Percentiles rank a stretch among this genome's conserved stretches.
Evolutionary conservation across 164 flowering plant species (phyloP).

Genomic region (Liriodendron chinense): DNA sequence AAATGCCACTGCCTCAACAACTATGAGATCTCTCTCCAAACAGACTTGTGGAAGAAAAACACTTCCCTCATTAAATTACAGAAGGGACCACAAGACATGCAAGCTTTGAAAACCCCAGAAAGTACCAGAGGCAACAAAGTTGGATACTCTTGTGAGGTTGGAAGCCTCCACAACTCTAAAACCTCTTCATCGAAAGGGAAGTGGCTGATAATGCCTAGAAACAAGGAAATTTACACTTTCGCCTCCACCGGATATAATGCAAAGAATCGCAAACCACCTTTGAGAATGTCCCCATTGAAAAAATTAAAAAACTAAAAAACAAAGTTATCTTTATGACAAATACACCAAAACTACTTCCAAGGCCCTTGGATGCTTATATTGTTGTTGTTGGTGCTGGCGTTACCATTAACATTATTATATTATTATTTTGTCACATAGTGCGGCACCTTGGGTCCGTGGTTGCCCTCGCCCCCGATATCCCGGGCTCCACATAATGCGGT

Average conservation of each 20-base stretch:
- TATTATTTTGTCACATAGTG: background rate
- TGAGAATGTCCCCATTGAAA: background rate
- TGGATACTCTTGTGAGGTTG: background rate
- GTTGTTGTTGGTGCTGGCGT: too few species aligned
- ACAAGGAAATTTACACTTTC: background rate
- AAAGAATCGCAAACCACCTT: background rate
- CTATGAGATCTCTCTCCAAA: background rate
- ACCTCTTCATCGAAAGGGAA: background rate
- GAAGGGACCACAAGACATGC: background rate
- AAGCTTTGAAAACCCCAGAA: background rate
- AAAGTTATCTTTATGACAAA: background rate
- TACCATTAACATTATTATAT: too few species aligned
- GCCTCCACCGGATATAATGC: background rate
- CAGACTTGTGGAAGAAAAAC: too few species aligned
- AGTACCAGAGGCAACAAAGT: background rate
- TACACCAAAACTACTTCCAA: background rate
- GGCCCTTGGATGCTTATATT: too few species aligned
- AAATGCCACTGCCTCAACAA: background rate
- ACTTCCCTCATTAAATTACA: background rate
- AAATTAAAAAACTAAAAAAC: too few species aligned
- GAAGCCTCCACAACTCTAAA: background rate
- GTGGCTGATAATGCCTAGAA: background rate
- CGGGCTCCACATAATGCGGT: too few species aligned
- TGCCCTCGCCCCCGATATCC: too few species aligned
- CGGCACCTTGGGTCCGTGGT: too few species aligned